Evolutionary conservation across 2,329 filamentous ascomycete species (phyloP).

Genomic region (Emergomyces pasteurianus): DNA sequence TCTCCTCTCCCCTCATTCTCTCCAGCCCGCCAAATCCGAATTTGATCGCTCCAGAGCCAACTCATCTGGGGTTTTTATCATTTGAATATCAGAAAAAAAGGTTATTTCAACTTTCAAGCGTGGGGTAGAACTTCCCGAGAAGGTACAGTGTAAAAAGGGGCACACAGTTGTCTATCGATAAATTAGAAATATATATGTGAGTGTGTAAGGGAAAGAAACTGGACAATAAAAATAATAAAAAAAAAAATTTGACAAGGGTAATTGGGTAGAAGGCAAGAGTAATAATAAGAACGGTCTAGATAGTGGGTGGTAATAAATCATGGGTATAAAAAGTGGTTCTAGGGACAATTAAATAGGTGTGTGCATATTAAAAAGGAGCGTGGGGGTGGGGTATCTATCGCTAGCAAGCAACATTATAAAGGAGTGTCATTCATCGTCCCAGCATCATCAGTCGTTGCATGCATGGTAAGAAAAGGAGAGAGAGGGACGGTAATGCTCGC

Average conservation of each 20-base stretch:
- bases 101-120: neutral
- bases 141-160: neutral
- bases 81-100: neutral
- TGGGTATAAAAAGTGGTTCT: neutral
- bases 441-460: neutral
- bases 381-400: neutral
- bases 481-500: too few species aligned
- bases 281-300: neutral
- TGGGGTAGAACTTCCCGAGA: neutral
- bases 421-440: constrained; percentile 2
- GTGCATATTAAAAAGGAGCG: neutral
- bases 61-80: neutral
- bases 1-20: neutral
- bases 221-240: too few species aligned
- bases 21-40: neutral
- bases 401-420: neutral
- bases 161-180: neutral
- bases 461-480: neutral
- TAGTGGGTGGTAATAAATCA: neutral
- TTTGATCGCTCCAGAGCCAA: neutral
- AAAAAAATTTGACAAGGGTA: neutral
- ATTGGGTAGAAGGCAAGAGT: neutral
- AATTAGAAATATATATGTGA: too few species aligned
- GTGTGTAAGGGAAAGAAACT: too few species aligned
- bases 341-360: neutral